Percentiles rank a stretch among this genome's conserved stretches.
Evolutionary conservation across 768 basidiomycete species (phyloP).

Genomic region (Xerocomus spinulosus): DNA sequence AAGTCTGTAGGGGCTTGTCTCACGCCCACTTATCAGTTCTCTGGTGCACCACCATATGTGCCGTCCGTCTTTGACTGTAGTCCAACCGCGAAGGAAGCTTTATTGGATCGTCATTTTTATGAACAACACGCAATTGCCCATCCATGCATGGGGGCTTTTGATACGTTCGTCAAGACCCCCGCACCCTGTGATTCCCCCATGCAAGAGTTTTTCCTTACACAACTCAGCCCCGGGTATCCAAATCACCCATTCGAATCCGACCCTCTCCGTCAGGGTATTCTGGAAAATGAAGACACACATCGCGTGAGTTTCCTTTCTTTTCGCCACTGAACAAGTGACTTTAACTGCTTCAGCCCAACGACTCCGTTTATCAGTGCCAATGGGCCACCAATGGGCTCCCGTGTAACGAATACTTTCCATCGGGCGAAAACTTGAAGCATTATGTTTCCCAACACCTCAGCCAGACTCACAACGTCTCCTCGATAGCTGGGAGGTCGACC

Average conservation of each 20-base stretch:
- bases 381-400: conserved; percentile 9
- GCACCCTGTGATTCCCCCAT: neutral
- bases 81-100: neutral
- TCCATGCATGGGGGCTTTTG: neutral
- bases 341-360: neutral
- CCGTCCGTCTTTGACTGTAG: neutral
- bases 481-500: conserved; percentile 1
- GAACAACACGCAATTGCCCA: neutral
- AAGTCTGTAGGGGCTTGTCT: neutral
- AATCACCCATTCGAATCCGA: neutral
- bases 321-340: neutral
- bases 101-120: neutral
- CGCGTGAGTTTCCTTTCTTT: neutral
- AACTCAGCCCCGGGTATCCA: neutral
- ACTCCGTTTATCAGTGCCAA: neutral
- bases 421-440: conserved; percentile 8
- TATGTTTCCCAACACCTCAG: conserved; percentile 11
- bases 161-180: neutral
- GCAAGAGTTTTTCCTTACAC: no score
- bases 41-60: neutral
- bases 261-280: neutral
- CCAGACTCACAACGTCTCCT: neutral
- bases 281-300: neutral
- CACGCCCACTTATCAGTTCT: neutral
- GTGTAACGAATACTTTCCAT: neutral